phyloP scores from a whole-genome alignment of 129 eudicot species.

The Escallonia herrerae region DNA sequence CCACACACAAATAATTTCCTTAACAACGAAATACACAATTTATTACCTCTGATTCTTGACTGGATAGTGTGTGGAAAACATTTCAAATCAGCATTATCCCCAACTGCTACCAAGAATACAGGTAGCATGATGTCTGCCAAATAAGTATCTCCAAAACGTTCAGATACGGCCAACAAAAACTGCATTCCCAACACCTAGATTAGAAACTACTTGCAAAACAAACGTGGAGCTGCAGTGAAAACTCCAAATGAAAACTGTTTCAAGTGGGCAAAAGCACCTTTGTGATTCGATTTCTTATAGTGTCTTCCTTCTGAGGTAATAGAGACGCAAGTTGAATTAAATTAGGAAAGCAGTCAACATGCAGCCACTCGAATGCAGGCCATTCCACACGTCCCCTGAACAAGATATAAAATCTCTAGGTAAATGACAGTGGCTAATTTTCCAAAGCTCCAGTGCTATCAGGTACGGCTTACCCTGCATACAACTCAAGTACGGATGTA shows the following conservation, averaged over 20 bases:
- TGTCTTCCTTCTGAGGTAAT: constrained; percentile 88
- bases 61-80: constrained; percentile 55
- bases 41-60: constrained; percentile 59
- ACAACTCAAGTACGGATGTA: constrained; percentile 52
- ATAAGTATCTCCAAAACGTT: constrained; percentile 71
- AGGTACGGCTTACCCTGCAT: constrained; percentile 55
- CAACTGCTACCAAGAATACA: constrained; percentile 74
- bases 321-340: constrained; percentile 70
- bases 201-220: constrained; percentile 8
- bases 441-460: not conserved
- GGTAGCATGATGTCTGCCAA: constrained; percentile 76
- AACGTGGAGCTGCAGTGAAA: too few relatives aligned
- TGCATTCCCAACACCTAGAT: constrained; percentile 23
- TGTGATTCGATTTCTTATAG: constrained; percentile 59
- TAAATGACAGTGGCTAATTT: not conserved
- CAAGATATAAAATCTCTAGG: constrained; percentile 16
- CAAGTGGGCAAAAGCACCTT: constrained; percentile 32
- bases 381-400: constrained; percentile 80
- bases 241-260: not conserved
- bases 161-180: constrained; percentile 68
- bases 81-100: constrained; percentile 63
- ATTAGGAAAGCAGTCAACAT: constrained; percentile 75
- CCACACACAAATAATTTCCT: not conserved
- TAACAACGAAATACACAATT: not conserved
- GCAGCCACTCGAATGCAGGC: constrained; percentile 93